Evolutionary conservation across 495 filamentous ascomycete genomes (phyloP), one percentile per base, ranked within the genome.

Genomic region (Annulohypoxylon stygium): DNA sequence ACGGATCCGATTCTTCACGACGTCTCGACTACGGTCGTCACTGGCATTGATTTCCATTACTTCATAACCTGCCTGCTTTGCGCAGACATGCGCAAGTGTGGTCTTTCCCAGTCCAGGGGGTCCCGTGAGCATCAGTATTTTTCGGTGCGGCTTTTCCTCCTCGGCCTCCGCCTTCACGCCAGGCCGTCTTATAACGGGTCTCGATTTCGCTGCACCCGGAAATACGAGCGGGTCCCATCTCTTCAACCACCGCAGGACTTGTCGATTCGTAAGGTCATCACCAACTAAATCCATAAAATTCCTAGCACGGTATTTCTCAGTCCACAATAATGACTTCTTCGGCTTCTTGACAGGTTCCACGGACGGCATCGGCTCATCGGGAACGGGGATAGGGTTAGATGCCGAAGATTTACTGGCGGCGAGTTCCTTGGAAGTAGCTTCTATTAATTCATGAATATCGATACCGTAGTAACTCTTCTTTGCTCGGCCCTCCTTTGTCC

Each of bases 31-130:
- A 51, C 93, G 83, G 71, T 95, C 93, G 74, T 95, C 93, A 68
- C 91, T 93, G 14, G 93, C 93, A 71, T 95, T 95, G 79, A 95
- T 93, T 78, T 95, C 93, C 67, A 97, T 86, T 3, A 97, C 92
- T 74, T 98, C 95, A 77, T 98, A 99, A 16, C 96, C 96, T 12
- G 96, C 95, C 76, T 99, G 96, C 73, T 86, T 90, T 0, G 96
- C 96, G 78, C 96, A 98, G 7, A 99, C 96, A 81, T 99, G 96
- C 1, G 96, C 97, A 34, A 99, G 80, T 0, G 96, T 99, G 0
- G 96, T 99, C 83, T 99, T 99, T 11, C 96, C 96, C 12, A 99
- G 84, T 4, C 96, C 96, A 2, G 96, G 95, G 7, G 95, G 93
- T 0, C 96, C 96, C 41, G 94, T 93, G 2, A 99, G 83, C 74